Percentiles rank a stretch among this genome's conserved stretches.
Conservation (phyloP, 352 stramenopile species). For the Halophytophthora polymorphica region DNA sequence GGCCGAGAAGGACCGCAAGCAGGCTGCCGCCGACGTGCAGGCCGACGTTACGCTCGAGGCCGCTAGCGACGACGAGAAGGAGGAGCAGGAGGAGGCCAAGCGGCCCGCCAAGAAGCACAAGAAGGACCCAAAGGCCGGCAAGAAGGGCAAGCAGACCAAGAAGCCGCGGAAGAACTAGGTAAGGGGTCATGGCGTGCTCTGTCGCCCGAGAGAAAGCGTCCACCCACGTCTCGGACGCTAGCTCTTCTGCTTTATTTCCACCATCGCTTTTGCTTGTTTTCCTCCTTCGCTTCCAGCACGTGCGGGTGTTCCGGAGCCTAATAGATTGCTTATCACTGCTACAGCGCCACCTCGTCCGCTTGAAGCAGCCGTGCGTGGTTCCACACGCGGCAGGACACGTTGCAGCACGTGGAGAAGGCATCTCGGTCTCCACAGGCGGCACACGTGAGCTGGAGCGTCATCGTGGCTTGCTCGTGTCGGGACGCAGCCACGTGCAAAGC, state of each 20-base stretch:
- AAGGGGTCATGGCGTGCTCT: too few species aligned
- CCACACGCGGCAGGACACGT: conserved; percentile 63
- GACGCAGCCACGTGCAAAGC: conserved; percentile 44
- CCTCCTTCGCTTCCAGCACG: conserved; percentile 13
- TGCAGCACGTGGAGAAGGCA: conserved; percentile 41
- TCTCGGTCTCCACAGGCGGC: conserved; percentile 51
- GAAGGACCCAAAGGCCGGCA: conserved; percentile 25
- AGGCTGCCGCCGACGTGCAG: conserved; percentile 70
- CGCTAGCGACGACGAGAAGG: conserved; percentile 44
- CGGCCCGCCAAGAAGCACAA: conserved; percentile 46
- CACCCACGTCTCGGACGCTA: too few species aligned
- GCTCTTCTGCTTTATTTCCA: conserved; percentile 13
- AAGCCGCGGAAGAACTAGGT: conserved; percentile 47
- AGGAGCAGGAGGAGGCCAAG: conserved; percentile 34
- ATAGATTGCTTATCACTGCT: conserved; percentile 9
- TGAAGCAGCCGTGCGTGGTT: conserved; percentile 54
- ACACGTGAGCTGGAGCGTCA: conserved; percentile 38
- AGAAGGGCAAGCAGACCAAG: conserved; percentile 40
- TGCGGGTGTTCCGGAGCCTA: conserved; percentile 23
- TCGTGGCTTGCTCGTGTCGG: conserved; percentile 38
- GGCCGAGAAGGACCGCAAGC: conserved; percentile 65
- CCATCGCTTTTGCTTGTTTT: neutral
- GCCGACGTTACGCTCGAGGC: conserved; percentile 59
- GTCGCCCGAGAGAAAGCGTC: too few species aligned
- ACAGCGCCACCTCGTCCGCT: conserved; percentile 31